Conservation (phyloP, 2,329 filamentous ascomycete species). For the Fulvia fulva region DNA sequence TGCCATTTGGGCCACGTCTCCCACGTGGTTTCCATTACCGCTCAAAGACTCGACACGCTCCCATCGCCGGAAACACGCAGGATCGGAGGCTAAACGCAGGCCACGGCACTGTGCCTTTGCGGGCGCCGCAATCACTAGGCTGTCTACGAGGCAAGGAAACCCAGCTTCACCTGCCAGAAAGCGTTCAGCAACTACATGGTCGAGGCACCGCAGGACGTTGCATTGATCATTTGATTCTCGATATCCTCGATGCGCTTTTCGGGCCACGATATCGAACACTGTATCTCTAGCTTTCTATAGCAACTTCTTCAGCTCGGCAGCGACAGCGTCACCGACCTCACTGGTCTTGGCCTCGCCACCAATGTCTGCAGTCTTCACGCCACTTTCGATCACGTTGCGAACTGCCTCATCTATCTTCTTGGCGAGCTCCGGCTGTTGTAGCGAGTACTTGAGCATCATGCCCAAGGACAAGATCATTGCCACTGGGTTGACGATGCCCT, state of each 20-base stretch:
- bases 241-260: not conserved
- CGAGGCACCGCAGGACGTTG: not conserved
- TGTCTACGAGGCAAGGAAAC: no score
- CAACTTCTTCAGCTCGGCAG: conserved; percentile 56
- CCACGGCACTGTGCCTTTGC: not conserved
- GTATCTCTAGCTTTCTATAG: conserved; percentile 20
- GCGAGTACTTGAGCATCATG: conserved; percentile 94
- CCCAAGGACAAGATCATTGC: conserved; percentile 87
- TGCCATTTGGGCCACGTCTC: no score
- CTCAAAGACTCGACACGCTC: not conserved
- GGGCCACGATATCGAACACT: conserved; percentile 28
- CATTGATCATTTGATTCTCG: not conserved
- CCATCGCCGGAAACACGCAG: not conserved
- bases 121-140: no score
- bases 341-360: conserved; percentile 70
- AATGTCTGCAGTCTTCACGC: conserved; percentile 77
- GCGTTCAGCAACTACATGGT: no score
- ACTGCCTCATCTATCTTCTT: conserved; percentile 78
- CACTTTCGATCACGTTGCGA: conserved; percentile 71
- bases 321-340: conserved; percentile 80
- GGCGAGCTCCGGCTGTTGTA: conserved; percentile 73
- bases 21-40: no score
- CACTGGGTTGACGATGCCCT: conserved; percentile 80
- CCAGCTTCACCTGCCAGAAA: no score
- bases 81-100: not conserved